These are phyloP conservation scores for Calonectria pseudoturangicola DNA, from an alignment of 2,329 filamentous ascomycete species.

Conservation along the genomic window DNA sequence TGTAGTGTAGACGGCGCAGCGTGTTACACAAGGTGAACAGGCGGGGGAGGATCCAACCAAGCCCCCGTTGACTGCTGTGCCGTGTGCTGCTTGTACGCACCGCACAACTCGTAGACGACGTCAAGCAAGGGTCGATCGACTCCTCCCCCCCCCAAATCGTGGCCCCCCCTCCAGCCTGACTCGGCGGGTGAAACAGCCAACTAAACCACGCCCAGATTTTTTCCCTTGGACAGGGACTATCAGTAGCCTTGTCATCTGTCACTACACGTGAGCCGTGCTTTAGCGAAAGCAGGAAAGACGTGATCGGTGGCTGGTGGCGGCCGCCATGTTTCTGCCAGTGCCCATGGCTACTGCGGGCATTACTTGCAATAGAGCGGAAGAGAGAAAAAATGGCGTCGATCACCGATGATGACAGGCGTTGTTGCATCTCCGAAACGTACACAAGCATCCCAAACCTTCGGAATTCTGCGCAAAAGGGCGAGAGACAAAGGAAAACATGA, in stretches of 20 bases:
- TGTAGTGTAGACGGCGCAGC: neutral
- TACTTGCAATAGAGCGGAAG: neutral
- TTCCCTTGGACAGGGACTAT: conserved; percentile 1
- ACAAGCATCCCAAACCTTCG: neutral
- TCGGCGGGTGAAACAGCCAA: conserved; percentile 15
- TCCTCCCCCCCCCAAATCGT: neutral
- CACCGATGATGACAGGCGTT: conserved; percentile 6
- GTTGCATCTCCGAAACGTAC: neutral
- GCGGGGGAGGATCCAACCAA: conserved; percentile 4
- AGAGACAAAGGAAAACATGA: neutral
- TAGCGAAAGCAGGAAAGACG: conserved; percentile 24
- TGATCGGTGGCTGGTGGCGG: conserved; percentile 24
- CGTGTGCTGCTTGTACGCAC: conserved; percentile 1
- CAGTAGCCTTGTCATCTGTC: neutral
- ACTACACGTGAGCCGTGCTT: conserved; percentile 17
- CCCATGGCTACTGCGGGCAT: conserved; percentile 2
- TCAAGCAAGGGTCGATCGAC: neutral
- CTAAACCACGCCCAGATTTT: conserved; percentile 1
- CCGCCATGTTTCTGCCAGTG: conserved; percentile 17
- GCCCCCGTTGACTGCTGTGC: neutral
- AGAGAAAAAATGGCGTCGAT: neutral
- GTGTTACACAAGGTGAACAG: conserved; percentile 23
- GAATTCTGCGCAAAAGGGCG: neutral
- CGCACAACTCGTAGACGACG: neutral
- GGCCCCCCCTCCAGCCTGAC: neutral